Base-by-base conservation (phyloP, 805 yeast genomes). In the Allodekkera sacchari region DNA sequence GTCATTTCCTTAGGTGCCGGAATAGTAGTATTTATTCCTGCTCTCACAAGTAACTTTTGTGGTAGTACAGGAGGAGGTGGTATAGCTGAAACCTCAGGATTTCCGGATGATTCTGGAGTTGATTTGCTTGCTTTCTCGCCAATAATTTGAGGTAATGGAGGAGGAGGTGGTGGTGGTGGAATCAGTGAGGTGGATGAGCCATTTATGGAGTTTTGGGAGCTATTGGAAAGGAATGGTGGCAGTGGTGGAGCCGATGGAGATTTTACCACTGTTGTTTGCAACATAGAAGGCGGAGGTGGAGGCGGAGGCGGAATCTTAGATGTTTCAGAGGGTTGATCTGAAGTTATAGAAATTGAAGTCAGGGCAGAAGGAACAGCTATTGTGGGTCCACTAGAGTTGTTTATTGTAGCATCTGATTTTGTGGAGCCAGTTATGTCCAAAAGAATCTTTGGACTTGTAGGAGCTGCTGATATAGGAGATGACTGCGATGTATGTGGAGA, bases 171-270 rank as follows among this genome's bases (percentile, higher is more conserved):
- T 11, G 35, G 32, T 2, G 44, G 41, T 19, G 42, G 57, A 16
- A 55, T 52, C 11, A 33, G 28, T 20, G 41, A 4, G 41, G 44
- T 12, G 43, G 35, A 10, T 47, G 44, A 12, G 40, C 26, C 21
- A n/a, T 7, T 13, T 12, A 12, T n/a, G n/a, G n/a, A n/a, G n/a
- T n/a, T n/a, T n/a, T 9, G 5, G 9, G 8, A 28, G 13, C n/a
- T 2, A n/a, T 15, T 17, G 14, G 23, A 9, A 5, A 31, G 21
- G 16, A 20, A 22, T n/a, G 26, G 23, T 4, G 41, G 35, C 10
- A 44, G 31, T 3, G 57, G 53, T 7, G 51, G 42, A 7, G 57
- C 48, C 7, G 52, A 53, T 18, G 55, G 54, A 2, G 49, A 45
- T 6, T 51, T 22, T 7, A 48, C 38, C 7, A 54, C 48, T 7